Evolutionary conservation across 1,284 basidiomycete genomes (phyloP).

Genomic region (Microbotryum violaceum): DNA sequence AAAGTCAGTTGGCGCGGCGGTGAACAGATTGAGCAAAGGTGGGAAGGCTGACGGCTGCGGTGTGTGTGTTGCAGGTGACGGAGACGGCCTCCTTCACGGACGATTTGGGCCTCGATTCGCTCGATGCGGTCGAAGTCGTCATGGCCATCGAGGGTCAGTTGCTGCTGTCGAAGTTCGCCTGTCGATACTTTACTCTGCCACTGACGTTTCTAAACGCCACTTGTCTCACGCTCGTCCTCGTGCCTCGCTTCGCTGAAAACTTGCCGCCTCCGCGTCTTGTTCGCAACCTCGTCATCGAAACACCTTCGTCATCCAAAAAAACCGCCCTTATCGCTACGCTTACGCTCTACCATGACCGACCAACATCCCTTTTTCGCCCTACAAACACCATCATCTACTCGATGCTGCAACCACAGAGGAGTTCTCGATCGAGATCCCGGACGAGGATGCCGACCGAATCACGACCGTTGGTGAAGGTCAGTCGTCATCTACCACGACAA

Average conservation of each 20-base stretch:
- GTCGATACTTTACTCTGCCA: too few species aligned
- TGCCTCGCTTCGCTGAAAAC: too few species aligned
- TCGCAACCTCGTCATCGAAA: too few species aligned
- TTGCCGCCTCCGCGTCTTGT: not conserved
- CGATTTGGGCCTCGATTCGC: slow-evolving; percentile 90
- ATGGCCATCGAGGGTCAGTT: slow-evolving; percentile 79
- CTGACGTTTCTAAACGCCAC: too few species aligned
- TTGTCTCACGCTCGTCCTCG: too few species aligned
- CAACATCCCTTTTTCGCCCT: too few species aligned
- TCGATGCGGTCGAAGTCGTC: slow-evolving; percentile 96
- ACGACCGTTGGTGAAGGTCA: slow-evolving; percentile 85
- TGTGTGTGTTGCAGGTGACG: slow-evolving; percentile 54
- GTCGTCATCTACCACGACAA: slow-evolving; percentile 30
- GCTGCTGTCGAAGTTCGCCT: too few species aligned
- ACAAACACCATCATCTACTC: not conserved
- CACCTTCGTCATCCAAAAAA: not conserved
- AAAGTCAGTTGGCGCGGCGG: slow-evolving; percentile 54
- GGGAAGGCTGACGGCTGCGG: slow-evolving; percentile 3
- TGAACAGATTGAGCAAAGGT: too few species aligned
- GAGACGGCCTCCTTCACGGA: slow-evolving; percentile 66
- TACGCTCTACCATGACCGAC: not conserved
- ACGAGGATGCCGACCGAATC: slow-evolving; percentile 96
- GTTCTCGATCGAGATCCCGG: slow-evolving; percentile 78
- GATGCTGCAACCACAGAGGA: slow-evolving; percentile 54
- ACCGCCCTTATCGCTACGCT: not conserved